Conservation (phyloP, 768 basidiomycete species). For the Phanerodontia chrysosporium region DNA sequence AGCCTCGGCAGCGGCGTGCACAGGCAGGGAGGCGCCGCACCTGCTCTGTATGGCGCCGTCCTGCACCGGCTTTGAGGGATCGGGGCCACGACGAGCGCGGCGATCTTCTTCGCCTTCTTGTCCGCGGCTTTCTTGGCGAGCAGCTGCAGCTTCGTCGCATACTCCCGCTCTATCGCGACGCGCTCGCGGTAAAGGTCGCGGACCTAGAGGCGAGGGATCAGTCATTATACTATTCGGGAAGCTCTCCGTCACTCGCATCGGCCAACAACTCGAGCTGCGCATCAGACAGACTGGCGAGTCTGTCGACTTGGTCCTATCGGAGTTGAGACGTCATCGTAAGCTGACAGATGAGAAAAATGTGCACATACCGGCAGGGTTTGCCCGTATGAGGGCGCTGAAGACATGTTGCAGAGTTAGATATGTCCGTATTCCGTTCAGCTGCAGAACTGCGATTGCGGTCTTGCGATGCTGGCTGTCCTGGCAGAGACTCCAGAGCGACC, state of each 20-base stretch:
- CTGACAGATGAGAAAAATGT: slow-evolving; percentile 2
- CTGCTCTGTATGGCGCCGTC: slow-evolving; percentile 50
- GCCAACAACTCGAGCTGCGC: slow-evolving; percentile 58
- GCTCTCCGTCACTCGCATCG: slow-evolving; percentile 45
- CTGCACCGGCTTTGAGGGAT: slow-evolving; percentile 61
- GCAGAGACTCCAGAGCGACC: too few species aligned
- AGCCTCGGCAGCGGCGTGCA: neutral
- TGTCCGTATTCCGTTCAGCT: too few species aligned
- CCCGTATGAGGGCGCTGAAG: slow-evolving; percentile 40
- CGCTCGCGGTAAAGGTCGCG: slow-evolving; percentile 70
- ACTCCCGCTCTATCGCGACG: slow-evolving; percentile 71
- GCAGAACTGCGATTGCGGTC: too few species aligned
- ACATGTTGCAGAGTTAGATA: slow-evolving; percentile 10
- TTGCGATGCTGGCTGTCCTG: too few species aligned
- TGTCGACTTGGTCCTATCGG: slow-evolving; percentile 70
- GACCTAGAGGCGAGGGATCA: slow-evolving; percentile 39
- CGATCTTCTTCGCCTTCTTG: slow-evolving; percentile 59
- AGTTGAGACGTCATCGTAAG: slow-evolving; percentile 7
- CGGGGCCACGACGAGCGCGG: slow-evolving; percentile 58
- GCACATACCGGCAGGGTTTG: slow-evolving; percentile 47
- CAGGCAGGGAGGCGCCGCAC: slow-evolving; percentile 31
- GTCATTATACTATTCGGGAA: neutral
- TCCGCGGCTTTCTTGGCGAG: slow-evolving; percentile 66
- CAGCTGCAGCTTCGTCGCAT: slow-evolving; percentile 64
- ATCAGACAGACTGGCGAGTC: slow-evolving; percentile 53